These are phyloP conservation scores for Exophiala viscosa DNA, from an alignment of 2,329 filamentous ascomycete genomes.

Conservation along the genomic window DNA sequence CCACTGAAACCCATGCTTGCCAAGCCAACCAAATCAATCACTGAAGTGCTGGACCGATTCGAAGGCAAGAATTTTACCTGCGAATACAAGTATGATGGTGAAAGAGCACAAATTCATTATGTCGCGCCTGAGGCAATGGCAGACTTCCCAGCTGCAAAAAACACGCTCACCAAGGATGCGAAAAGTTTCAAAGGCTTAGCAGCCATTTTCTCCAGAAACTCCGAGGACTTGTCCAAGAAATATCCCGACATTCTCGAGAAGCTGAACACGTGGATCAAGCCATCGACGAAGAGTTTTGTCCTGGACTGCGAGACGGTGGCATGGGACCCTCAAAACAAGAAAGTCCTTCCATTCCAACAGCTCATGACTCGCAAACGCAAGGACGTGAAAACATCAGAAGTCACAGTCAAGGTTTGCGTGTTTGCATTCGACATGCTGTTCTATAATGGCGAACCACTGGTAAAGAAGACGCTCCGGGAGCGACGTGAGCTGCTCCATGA, in stretches of 20 bases:
- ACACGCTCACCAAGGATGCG: conserved; percentile 61
- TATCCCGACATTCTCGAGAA: conserved; percentile 94
- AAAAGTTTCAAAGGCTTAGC: conserved; percentile 63
- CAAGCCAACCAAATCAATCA: conserved; percentile 96
- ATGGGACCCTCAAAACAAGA: conserved; percentile 93
- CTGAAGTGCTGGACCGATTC: conserved; percentile 93
- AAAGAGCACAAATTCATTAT: conserved; percentile 97
- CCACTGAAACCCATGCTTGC: conserved; percentile 98
- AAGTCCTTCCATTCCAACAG: conserved; percentile 94
- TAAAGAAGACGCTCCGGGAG: conserved; percentile 81
- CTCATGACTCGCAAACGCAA: conserved; percentile 98
- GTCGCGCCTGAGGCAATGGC: conserved; percentile 75
- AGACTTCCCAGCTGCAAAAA: conserved; percentile 60
- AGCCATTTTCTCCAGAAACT: conserved; percentile 95
- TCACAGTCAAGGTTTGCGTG: conserved; percentile 94
- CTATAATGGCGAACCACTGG: conserved; percentile 82
- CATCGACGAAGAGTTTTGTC: conserved; percentile 88
- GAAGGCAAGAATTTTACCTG: conserved; percentile 94
- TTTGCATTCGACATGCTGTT: conserved; percentile 96
- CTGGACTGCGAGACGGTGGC: conserved; percentile 98
- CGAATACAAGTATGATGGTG: conserved; percentile 98
- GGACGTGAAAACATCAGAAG: conserved; percentile 90
- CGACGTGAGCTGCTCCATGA: conserved; percentile 69
- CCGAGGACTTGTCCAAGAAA: conserved; percentile 93
- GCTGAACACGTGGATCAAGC: conserved; percentile 82